These are phyloP conservation scores for Schizochytrium sp. DNA, from an alignment of 108 stramenopile species.

Conservation along the genomic window DNA sequence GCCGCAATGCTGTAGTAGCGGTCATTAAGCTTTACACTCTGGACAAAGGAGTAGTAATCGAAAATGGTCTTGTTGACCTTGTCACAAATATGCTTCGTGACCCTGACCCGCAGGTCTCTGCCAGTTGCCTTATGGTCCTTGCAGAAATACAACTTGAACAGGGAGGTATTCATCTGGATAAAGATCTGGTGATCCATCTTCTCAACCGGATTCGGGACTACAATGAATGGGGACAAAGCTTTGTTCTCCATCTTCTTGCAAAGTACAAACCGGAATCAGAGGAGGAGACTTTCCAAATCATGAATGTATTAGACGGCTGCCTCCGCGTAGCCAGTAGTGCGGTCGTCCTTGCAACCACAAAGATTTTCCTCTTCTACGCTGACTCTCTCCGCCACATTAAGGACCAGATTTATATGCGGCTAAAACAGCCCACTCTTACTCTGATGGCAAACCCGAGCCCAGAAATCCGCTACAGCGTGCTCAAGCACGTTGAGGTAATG, in stretches of 20 bases:
- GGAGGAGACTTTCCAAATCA: conserved; percentile 91
- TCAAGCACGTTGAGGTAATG: conserved; percentile 93
- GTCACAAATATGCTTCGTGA: conserved; percentile 97
- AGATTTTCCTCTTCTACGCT: conserved; percentile 88
- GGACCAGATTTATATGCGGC: conserved; percentile 86
- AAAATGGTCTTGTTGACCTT: conserved; percentile 86
- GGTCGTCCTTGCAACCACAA: conserved; percentile 92
- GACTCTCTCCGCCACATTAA: conserved; percentile 85
- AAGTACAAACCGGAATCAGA: conserved; percentile 89
- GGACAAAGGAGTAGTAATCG: conserved; percentile 84
- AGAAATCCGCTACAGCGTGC: conserved; percentile 88
- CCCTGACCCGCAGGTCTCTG: conserved; percentile 92
- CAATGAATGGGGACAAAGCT: conserved; percentile 94
- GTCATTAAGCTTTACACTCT: conserved; percentile 94
- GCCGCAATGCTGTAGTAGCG: conserved; percentile 98
- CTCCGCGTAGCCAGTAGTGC: conserved; percentile 90
- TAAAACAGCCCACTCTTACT: conserved; percentile 95
- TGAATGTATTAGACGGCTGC: conserved; percentile 99
- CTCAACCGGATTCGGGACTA: conserved; percentile 96
- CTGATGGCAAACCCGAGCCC: conserved; percentile 85
- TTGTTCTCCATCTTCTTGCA: conserved; percentile 92
- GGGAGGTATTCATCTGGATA: conserved; percentile 96
- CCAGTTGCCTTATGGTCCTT: conserved; percentile 92
- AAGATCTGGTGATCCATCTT: conserved; percentile 92
- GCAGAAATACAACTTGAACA: conserved; percentile 92